Evolutionary conservation across 441 rosid genomes (phyloP).

Genomic region (Euphorbia corollata): DNA sequence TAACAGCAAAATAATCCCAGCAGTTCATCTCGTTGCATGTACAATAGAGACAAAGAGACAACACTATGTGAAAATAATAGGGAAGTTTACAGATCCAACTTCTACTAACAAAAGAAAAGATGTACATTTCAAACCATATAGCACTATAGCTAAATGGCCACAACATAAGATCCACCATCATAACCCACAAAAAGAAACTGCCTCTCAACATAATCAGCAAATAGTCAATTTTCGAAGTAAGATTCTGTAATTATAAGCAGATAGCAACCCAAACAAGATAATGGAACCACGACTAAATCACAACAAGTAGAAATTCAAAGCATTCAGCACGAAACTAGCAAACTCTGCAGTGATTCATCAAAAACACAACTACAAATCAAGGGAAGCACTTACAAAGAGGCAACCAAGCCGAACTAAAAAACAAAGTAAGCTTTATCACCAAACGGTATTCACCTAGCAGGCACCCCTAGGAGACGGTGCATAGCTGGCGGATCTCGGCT

Average conservation of each 20-base stretch:
- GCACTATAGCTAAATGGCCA: slow-evolving; percentile 2
- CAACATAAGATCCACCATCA: background rate
- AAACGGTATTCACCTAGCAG: slow-evolving; percentile 4
- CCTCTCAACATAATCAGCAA: background rate
- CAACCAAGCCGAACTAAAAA: background rate
- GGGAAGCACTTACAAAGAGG: background rate
- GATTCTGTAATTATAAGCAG: background rate
- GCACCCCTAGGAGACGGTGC: slow-evolving; percentile 26
- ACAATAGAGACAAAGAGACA: background rate
- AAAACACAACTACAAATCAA: background rate
- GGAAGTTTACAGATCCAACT: background rate
- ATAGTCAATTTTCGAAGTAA: background rate
- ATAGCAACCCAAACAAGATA: background rate
- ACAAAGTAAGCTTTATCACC: background rate
- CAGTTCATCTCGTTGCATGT: background rate
- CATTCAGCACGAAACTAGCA: background rate
- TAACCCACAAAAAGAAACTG: slow-evolving; percentile 2
- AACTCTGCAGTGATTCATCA: background rate
- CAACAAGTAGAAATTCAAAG: background rate
- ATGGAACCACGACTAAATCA: background rate
- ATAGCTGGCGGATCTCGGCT: slow-evolving; percentile 64
- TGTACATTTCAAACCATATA: background rate
- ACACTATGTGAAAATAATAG: background rate
- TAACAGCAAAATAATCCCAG: background rate
- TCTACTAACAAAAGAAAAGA: background rate